These are phyloP conservation scores for Aspergillus niger DNA, from an alignment of 2,329 filamentous ascomycete species.

Conservation along the genomic window DNA sequence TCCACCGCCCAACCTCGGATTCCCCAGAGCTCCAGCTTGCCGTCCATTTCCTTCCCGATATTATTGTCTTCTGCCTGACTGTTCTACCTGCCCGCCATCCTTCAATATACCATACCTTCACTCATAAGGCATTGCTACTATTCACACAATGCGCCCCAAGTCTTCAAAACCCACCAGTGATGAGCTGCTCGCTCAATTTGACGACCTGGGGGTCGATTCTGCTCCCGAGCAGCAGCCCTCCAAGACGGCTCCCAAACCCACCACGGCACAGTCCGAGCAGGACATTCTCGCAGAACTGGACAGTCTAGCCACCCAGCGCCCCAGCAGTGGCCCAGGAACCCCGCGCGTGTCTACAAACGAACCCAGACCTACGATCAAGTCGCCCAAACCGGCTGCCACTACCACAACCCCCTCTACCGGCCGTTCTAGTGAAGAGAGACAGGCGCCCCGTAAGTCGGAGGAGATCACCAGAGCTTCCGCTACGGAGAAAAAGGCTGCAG, in stretches of 20 bases:
- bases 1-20: slow-evolving; percentile 24
- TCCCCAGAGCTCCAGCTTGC: slow-evolving; percentile 11
- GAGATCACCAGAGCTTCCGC: slow-evolving; percentile 74
- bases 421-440: slow-evolving; percentile 67
- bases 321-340: slow-evolving; percentile 75
- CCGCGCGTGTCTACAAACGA: slow-evolving; percentile 63
- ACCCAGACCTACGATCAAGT: slow-evolving; percentile 54
- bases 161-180: slow-evolving; percentile 47
- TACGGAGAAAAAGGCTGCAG: slow-evolving; percentile 69
- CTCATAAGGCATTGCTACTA: not conserved
- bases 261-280: slow-evolving; percentile 52
- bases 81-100: not conserved
- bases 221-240: slow-evolving; percentile 29
- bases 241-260: slow-evolving; percentile 28
- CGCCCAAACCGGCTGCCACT: slow-evolving; percentile 56
- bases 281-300: slow-evolving; percentile 89
- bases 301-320: slow-evolving; percentile 70
- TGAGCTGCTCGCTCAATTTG: slow-evolving; percentile 54
- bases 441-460: slow-evolving; percentile 66
- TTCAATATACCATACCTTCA: slow-evolving; percentile 24
- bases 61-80: no score
- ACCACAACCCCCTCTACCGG: slow-evolving; percentile 41
- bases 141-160: slow-evolving; percentile 39
- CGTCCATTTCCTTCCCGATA: slow-evolving; percentile 1
- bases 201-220: slow-evolving; percentile 47